Evolutionary conservation across 192 early-diverging fungal genomes (phyloP), one percentile per base, ranked within the genome.

Genomic region (Coemansia umbellata): DNA sequence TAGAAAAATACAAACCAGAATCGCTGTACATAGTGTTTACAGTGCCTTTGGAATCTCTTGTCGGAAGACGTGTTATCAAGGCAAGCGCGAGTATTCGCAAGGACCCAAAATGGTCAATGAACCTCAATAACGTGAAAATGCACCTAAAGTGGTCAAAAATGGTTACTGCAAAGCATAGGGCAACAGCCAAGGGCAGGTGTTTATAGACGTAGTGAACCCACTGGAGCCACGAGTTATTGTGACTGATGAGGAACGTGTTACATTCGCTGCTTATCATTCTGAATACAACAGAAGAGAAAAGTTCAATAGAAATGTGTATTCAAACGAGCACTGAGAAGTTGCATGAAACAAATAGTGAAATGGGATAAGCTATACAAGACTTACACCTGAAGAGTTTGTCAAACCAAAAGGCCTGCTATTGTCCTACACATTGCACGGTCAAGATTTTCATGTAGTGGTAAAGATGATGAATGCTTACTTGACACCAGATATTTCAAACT

Each of bases 391-490:
- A 5, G 2, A 2, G 3, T 63, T 62, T 45, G 28, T 11, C 7
- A 11, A 31, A 18, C 58, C 66, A 7, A 50, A 55, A n/a, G 47
- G 66, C 7, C 59, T 59, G 1, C n/a, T 30, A 6, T 18, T 24
- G 5, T 45, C 64, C 0, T 63, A 58, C 23, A 56, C 47, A 8
- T 48, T 82, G 11, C 31, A 45, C 4, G 75, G 64, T 21, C 40
- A 50, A 2, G 55, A 31, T 5, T 45, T 83, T 9, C 79, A 84
- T 37, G 83, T 80, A 8, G 85, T 88, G 21, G 74, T 84, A 53
- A 87, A 88, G 63, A 68, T 86, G 57, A 79, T 83, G 31, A 81
- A 74, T 50, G 83, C 86, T 36, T 56, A 74, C 21, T 58, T 90
- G 41, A 79, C 82, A 1, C 84, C 84, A 11, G 83, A 83, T 43